These are phyloP conservation scores for Arthroderma sp. DNA, from an alignment of 2,329 filamentous ascomycete genomes.

Conservation along the genomic window DNA sequence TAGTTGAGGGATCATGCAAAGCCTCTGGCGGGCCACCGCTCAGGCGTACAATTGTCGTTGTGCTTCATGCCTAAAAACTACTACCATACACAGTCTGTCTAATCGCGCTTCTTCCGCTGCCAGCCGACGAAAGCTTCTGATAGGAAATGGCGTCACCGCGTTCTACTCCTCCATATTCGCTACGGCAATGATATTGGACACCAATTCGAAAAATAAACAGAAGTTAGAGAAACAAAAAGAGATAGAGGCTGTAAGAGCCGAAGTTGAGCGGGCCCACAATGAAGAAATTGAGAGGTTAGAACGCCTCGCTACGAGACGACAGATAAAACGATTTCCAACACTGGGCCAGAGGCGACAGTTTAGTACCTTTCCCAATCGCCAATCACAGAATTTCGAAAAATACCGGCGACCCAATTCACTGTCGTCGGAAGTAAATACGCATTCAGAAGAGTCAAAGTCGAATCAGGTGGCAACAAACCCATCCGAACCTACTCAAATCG, in stretches of 20 bases:
- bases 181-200: constrained; percentile 28
- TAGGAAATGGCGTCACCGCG: constrained; percentile 31
- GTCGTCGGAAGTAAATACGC: not conserved
- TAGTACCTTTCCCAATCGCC: not conserved
- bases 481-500: not conserved
- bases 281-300: constrained; percentile 26
- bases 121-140: constrained; percentile 24
- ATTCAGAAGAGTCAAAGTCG: not conserved
- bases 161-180: constrained; percentile 34
- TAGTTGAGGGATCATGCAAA: constrained; percentile 26
- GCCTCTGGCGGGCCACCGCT: constrained; percentile 29
- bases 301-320: constrained; percentile 18
- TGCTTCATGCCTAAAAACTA: constrained; percentile 28
- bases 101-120: constrained; percentile 24
- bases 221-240: constrained; percentile 29
- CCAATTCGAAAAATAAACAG: constrained; percentile 26
- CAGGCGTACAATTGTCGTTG: constrained; percentile 28
- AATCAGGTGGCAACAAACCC: not conserved
- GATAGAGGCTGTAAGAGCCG: constrained; percentile 30
- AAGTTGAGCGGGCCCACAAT: constrained; percentile 26
- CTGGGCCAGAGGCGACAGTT: constrained; percentile 13
- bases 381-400: not conserved
- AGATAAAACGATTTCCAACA: constrained; percentile 10
- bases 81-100: constrained; percentile 20
- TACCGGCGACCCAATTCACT: not conserved